Percentiles rank a stretch among this genome's conserved stretches.
Evolutionary conservation across 305 asterid genomes (phyloP).

Genomic region (Solanum chacoense): DNA sequence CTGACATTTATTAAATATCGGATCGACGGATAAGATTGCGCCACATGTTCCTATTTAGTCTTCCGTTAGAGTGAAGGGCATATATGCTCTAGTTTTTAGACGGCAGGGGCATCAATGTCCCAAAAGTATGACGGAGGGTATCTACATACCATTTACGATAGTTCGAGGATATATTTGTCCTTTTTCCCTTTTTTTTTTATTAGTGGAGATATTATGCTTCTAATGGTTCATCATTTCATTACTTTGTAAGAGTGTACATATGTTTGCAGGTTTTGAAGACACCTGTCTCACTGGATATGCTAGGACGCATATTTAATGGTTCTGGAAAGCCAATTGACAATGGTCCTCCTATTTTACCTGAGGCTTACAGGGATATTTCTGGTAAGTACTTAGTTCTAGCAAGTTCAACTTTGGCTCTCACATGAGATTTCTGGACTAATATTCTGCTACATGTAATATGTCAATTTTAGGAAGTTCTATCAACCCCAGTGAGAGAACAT

Average conservation of each 20-base stretch:
- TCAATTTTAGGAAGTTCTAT: slow-evolving; percentile 80
- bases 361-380: slow-evolving; percentile 97
- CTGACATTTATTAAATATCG: no score
- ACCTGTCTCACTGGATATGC: slow-evolving; percentile 98
- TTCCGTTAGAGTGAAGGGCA: no score
- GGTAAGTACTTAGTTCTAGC: slow-evolving; percentile 40
- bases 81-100: no score
- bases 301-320: slow-evolving; percentile 96
- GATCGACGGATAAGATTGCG: no score
- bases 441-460: neutral
- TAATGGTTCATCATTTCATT: neutral
- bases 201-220: neutral
- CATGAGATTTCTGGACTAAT: neutral
- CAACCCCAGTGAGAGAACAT: slow-evolving; percentile 98
- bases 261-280: slow-evolving; percentile 71
- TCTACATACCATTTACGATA: no score
- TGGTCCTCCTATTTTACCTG: slow-evolving; percentile 98
- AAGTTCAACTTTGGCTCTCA: neutral
- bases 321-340: slow-evolving; percentile 98
- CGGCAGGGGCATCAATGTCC: no score
- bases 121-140: no score
- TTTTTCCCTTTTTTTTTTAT: neutral
- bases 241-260: neutral
- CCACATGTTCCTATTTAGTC: no score
- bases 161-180: no score